Conservation (phyloP, 768 basidiomycete species). For the Polyporus arcularius region DNA sequence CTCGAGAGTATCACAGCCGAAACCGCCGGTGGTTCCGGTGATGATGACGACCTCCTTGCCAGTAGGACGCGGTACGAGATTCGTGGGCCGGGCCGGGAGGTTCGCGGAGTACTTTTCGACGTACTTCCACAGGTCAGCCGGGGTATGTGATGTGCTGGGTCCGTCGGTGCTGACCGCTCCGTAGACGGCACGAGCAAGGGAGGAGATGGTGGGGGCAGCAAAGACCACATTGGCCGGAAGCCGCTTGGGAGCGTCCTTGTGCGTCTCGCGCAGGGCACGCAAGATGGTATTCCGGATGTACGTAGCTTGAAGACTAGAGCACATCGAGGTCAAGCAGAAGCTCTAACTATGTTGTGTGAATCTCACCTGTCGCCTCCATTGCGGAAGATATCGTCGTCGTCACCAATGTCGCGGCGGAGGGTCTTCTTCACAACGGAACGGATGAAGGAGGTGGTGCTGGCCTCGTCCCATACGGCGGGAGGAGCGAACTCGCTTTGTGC, state of each 20-base stretch:
- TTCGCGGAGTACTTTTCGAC: slow-evolving; percentile 11
- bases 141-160: slow-evolving; percentile 10
- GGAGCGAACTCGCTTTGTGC: slow-evolving; percentile 31
- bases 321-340: too few relatives aligned
- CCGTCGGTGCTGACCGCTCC: slow-evolving; percentile 6
- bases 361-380: slow-evolving; percentile 41
- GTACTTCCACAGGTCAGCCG: slow-evolving; percentile 7
- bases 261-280: slow-evolving; percentile 28
- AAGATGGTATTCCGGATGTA: slow-evolving; percentile 36
- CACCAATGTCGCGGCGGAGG: slow-evolving; percentile 27
- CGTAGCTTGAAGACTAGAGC: slow-evolving; percentile 33
- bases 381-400: slow-evolving; percentile 41
- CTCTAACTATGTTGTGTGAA: too few relatives aligned
- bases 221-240: slow-evolving; percentile 38
- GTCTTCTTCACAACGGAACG: slow-evolving; percentile 36
- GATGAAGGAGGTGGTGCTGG: slow-evolving; percentile 31
- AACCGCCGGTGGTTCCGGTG: slow-evolving; percentile 37
- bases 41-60: slow-evolving; percentile 30
- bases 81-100: slow-evolving; percentile 5
- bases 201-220: slow-evolving; percentile 41
- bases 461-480: slow-evolving; percentile 31
- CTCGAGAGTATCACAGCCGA: slow-evolving; percentile 33
- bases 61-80: background rate
- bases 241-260: slow-evolving; percentile 10
- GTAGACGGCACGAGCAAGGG: slow-evolving; percentile 23